Conservation (phyloP, 495 filamentous ascomycete genomes). For the Penicillium paxilli region DNA sequence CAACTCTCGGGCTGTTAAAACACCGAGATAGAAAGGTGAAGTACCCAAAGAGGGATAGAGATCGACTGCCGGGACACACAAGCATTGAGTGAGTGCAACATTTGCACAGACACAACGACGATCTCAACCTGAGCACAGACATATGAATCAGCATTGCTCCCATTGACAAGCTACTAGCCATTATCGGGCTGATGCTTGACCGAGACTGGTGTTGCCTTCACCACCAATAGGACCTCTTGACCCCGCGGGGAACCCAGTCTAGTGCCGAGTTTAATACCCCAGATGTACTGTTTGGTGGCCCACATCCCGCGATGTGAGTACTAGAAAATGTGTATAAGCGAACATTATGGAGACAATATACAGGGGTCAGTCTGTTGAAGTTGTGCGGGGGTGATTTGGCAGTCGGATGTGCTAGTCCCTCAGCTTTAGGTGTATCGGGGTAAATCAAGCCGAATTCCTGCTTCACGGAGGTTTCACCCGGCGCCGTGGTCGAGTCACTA, state of each 20-base stretch:
- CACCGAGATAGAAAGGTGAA: too few species aligned
- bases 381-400: background rate
- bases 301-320: slow-evolving; percentile 3
- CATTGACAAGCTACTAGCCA: background rate
- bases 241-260: slow-evolving; percentile 10
- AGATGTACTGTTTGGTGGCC: background rate
- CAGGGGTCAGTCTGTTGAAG: too few species aligned
- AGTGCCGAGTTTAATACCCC: background rate
- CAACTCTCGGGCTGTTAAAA: too few species aligned
- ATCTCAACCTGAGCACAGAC: background rate
- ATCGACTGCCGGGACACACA: background rate
- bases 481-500: too few species aligned
- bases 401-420: too few species aligned
- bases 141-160: background rate
- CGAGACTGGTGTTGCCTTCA: too few species aligned
- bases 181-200: background rate
- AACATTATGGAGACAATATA: too few species aligned
- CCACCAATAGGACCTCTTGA: background rate
- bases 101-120: background rate
- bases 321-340: too few species aligned
- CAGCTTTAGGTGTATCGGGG: too few species aligned
- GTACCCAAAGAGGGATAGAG: background rate
- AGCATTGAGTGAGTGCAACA: background rate
- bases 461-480: too few species aligned
- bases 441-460: too few species aligned